Evolutionary conservation across 495 filamentous ascomycete species (phyloP).

Genomic region (Filosporella fistucella): DNA sequence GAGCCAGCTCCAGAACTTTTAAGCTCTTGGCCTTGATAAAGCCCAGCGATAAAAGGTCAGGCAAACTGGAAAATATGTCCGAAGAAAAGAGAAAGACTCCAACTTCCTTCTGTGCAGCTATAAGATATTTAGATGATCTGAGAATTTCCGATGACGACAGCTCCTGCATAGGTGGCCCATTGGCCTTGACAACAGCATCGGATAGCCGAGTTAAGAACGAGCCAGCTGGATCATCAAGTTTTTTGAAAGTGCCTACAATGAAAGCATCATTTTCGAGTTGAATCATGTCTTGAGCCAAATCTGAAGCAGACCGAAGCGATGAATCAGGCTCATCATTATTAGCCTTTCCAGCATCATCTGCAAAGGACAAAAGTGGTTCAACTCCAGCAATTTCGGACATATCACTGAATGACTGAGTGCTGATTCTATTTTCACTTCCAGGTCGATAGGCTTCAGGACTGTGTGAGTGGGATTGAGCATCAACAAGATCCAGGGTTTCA

Average conservation of each 20-base stretch:
- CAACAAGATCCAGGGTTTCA: no score
- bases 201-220: slow-evolving; percentile 7
- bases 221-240: background rate
- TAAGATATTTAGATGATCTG: background rate
- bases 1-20: slow-evolving; percentile 8
- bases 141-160: slow-evolving; percentile 5
- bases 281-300: slow-evolving; percentile 1
- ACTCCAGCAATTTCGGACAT: background rate
- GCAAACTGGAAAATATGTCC: slow-evolving; percentile 5
- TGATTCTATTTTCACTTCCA: background rate
- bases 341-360: background rate
- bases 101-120: slow-evolving; percentile 1
- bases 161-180: background rate
- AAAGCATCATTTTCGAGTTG: background rate
- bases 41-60: background rate
- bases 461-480: no score
- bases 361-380: slow-evolving; percentile 3
- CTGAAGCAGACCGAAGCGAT: no score
- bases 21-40: background rate
- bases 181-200: background rate
- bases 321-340: background rate
- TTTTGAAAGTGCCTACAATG: background rate
- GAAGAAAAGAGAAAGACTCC: slow-evolving; percentile 5
- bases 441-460: no score
- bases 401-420: background rate